Evolutionary conservation across 1,139 yeast species (phyloP), one percentile per base, ranked within the genome.

Genomic region (Geotrichum klebahnii): DNA sequence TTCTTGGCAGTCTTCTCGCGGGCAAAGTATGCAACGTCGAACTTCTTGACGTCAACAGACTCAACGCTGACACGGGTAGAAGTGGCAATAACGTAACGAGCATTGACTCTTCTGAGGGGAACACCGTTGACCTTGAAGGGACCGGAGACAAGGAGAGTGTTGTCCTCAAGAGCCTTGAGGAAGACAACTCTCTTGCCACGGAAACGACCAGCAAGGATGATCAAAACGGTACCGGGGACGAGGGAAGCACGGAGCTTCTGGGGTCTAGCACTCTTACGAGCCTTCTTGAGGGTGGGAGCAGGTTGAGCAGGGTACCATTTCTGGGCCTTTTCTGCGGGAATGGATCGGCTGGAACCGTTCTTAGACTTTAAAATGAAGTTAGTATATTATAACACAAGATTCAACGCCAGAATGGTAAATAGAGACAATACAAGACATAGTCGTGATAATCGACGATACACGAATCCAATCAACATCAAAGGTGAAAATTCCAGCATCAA

Each of bases 91-190:
- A 92, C 97, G 79, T 92, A 94, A 77, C 96, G 89, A 68, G 97
- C 84, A 77, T 92, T 92, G 64, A 92, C 97, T 83, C 98, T 88
- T 84, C 97, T 88, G 75, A 92, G 84, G 76, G 99, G 98, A 66
- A 92, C 99, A 82, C 98, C 98, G 79, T 94, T 94, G 69, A 92
- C 88, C 84, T 92, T 94, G 96, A 92, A 94, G 72, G 99, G 99
- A 74, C 99, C 99, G 59, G 97, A 79, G 63, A 92, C 96, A 73
- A 92, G 86, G 71, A 94, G 81, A 64, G 97, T 92, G 90, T 87
- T 88, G 84, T 94, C 98, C 79, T 89, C 97, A 74, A 94, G 83
- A 78, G 84, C 79, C 86, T 92, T 92, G 75, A 92, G 84, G 89
- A 85, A 87, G 61, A 92, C 97, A 69, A 92, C 99, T 81, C 99